Base-by-base conservation (phyloP, 1,139 yeast species). In the Diutina scorzettiae region DNA sequence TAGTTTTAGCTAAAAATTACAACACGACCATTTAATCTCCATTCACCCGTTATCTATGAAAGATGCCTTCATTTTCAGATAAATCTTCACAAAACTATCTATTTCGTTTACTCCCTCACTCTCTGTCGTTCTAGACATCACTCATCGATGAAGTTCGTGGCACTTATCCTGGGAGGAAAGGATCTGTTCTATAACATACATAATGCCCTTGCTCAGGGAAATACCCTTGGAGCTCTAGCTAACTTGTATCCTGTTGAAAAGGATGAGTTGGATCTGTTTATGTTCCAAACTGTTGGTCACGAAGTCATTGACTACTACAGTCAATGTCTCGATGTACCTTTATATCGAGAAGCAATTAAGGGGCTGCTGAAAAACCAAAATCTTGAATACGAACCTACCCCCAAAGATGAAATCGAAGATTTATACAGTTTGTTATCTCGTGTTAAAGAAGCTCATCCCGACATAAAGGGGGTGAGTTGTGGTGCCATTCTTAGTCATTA, bases 261-360 rank as follows among this genome's bases (percentile, higher is more conserved):
- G 3, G 60, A 59, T 17, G 98, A 91, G 57, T 65, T 91, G 45
- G 96, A 91, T 59, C 84, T 96, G 44, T 91, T 82, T 57, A 91
- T 91, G 98, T 91, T 85, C 59, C 98, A 91, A 59, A 91, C 98
- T 0, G 98, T 91, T n/a, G 98, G 98, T 0, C 93, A 83, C 57
- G 86, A 82, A 50, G 76, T 85, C 3, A 69, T 91, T 4, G 71
- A 73, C 0, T 60, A 65, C 44, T 86, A 87, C 53, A 65, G 74
- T 2, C 68, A 80, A 47, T 84, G 95, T 52, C 62, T 84, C 39
- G 87, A 76, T 5, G 77, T 84, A 1, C 97, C 98, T 0, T 62
- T 91, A 53, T 86, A 80, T 53, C 63, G 95, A 42, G 76, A 73
- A n/a, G 65, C 69, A 14, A 85, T 89, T 41, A 50, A 49, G 0